phyloP scores from a whole-genome alignment of 805 yeast species.

The Blastobotrys parvus region DNA sequence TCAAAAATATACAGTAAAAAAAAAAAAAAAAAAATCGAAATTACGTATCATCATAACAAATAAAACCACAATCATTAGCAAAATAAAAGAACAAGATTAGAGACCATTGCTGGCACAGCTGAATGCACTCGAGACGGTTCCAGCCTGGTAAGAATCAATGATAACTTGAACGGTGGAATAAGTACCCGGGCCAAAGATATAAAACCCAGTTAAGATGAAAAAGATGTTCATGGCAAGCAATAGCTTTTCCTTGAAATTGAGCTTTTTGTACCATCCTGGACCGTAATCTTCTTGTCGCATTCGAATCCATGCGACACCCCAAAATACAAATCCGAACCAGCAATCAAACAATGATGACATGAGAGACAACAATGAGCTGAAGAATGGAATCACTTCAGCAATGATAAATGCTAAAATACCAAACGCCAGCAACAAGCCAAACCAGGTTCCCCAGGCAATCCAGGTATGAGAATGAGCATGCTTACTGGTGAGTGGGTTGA shows the following conservation, averaged over 20 bases:
- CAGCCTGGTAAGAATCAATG: constrained; percentile 40
- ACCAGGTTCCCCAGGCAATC: constrained; percentile 48
- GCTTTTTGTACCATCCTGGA: constrained; percentile 26
- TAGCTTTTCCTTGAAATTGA: constrained; percentile 29
- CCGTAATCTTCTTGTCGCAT: constrained; percentile 32
- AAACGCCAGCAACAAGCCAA: constrained; percentile 32
- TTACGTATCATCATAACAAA: too few relatives aligned
- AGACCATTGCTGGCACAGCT: constrained; percentile 41
- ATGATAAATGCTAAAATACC: constrained; percentile 51
- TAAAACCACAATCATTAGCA: too few relatives aligned
- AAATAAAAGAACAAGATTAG: constrained; percentile 7
- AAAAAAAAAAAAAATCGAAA: too few relatives aligned
- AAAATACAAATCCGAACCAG: constrained; percentile 58
- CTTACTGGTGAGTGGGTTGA: constrained; percentile 31
- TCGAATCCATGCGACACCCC: constrained; percentile 50
- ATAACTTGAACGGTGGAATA: constrained; percentile 50
- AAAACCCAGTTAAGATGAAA: constrained; percentile 41
- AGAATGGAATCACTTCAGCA: constrained; percentile 60
- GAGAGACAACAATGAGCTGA: constrained; percentile 46
- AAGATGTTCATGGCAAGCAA: constrained; percentile 31
- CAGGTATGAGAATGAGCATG: constrained; percentile 43
- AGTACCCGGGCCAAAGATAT: constrained; percentile 51
- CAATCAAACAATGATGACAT: constrained; percentile 58
- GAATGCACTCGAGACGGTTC: constrained; percentile 44
- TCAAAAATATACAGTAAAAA: too few relatives aligned